Evolutionary conservation across 202 grass and related monocot species (phyloP).

Genomic region (Cymbopogon flexuosus): DNA sequence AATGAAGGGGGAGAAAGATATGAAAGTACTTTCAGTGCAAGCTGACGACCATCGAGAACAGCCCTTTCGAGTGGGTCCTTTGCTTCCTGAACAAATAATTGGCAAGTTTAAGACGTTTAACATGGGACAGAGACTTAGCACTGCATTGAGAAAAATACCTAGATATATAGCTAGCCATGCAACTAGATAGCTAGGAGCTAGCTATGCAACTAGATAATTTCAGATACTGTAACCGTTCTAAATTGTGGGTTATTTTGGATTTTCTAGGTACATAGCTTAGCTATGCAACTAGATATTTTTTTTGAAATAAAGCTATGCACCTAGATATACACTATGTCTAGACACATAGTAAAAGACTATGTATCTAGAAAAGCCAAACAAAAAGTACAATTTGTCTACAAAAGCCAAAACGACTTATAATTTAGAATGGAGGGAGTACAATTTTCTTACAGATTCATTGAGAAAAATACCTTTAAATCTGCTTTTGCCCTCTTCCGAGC

Average conservation of each 20-base stretch:
- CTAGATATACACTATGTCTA: neutral
- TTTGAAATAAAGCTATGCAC: too few relatives aligned
- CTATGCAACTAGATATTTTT: too few relatives aligned
- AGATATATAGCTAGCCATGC: too few relatives aligned
- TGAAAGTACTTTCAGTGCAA: slow-evolving; percentile 80
- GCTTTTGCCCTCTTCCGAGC: slow-evolving; percentile 99
- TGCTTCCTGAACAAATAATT: slow-evolving; percentile 64
- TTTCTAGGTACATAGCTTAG: neutral
- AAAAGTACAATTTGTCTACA: neutral
- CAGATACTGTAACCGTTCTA: neutral
- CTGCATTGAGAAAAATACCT: neutral
- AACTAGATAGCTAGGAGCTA: too few relatives aligned
- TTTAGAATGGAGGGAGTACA: neutral
- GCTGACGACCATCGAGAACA: slow-evolving; percentile 92
- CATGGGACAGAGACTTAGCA: slow-evolving; percentile 19
- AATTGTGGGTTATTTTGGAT: neutral
- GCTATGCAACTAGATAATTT: too few relatives aligned
- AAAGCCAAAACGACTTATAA: neutral
- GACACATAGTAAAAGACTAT: neutral
- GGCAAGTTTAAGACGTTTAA: slow-evolving; percentile 12
- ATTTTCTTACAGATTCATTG: slow-evolving; percentile 8
- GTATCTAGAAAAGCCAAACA: neutral
- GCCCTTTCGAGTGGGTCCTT: slow-evolving; percentile 95
- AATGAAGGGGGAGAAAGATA: slow-evolving; percentile 4
- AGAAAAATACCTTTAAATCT: slow-evolving; percentile 77